Evolutionary conservation across 352 stramenopile genomes (phyloP).

Genomic region (Thalassiosira sp.): DNA sequence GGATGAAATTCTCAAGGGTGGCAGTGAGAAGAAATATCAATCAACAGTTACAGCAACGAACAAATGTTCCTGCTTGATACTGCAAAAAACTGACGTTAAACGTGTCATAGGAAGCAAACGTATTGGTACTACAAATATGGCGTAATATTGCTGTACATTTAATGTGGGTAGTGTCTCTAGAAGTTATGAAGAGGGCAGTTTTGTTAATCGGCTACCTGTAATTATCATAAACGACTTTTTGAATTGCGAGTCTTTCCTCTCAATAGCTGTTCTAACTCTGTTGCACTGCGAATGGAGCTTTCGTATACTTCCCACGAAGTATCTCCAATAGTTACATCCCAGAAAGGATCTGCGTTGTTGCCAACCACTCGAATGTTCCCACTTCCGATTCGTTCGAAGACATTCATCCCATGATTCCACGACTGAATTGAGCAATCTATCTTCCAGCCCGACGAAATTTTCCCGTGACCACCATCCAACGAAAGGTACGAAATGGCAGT

Average conservation of each 20-base stretch:
- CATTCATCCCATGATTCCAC: conserved; percentile 62
- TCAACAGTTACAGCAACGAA: conserved; percentile 37
- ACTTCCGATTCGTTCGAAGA: conserved; percentile 30
- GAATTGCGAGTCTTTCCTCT: neutral
- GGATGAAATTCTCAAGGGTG: conserved; percentile 25
- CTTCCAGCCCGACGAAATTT: conserved; percentile 60
- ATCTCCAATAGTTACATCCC: conserved; percentile 40
- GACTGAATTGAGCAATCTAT: conserved; percentile 68
- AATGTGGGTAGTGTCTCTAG: too few species aligned
- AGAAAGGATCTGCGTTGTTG: conserved; percentile 38
- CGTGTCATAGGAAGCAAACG: conserved; percentile 26
- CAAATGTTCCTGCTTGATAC: conserved; percentile 30
- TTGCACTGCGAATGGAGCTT: conserved; percentile 36
- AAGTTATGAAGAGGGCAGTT: too few species aligned
- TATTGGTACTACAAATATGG: conserved; percentile 4
- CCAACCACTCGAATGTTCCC: conserved; percentile 16
- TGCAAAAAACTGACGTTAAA: conserved; percentile 42
- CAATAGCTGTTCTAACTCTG: conserved; percentile 24
- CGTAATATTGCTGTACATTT: too few species aligned
- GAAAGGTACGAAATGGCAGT: conserved; percentile 58
- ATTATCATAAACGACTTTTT: neutral
- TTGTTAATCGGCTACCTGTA: too few species aligned
- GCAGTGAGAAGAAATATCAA: conserved; percentile 18
- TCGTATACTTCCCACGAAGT: conserved; percentile 61
- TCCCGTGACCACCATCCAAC: conserved; percentile 70